phyloP scores from a whole-genome alignment of 129 eudicot species.

The Helianthus tuberosus region DNA sequence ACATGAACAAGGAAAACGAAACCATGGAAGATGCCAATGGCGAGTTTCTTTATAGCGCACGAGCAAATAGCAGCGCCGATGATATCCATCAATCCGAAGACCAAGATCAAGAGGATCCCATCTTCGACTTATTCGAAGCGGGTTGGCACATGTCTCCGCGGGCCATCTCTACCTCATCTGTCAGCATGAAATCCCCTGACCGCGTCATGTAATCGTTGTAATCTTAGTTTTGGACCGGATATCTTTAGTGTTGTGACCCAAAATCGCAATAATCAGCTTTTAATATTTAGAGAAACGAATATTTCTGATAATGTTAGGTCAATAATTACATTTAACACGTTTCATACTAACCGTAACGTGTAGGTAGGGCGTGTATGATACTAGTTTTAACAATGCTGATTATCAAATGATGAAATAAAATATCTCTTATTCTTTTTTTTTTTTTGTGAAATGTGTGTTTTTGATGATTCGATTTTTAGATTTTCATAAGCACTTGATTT shows the following conservation, averaged over 20 bases:
- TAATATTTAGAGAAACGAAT: background rate
- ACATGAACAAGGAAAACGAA: constrained; percentile 16
- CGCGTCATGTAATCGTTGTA: constrained; percentile 2
- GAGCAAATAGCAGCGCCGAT: constrained; percentile 11
- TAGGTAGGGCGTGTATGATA: background rate
- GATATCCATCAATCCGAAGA: constrained; percentile 29
- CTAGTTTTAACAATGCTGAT: background rate
- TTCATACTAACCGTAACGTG: constrained; percentile 13
- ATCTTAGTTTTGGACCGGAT: background rate
- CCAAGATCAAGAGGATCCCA: constrained; percentile 39
- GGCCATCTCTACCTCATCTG: constrained; percentile 19
- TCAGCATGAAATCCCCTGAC: constrained; percentile 4
- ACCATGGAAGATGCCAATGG: constrained; percentile 25
- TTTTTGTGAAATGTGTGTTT: too few species aligned
- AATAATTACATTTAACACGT: constrained; percentile 1
- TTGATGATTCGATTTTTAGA: too few species aligned
- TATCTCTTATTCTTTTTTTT: background rate
- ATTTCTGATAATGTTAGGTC: background rate
- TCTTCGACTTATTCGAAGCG: constrained; percentile 47
- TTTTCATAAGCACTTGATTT: too few species aligned
- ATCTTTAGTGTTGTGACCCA: background rate
- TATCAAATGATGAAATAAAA: background rate
- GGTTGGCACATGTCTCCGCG: constrained; percentile 52
- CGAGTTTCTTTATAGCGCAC: constrained; percentile 19
- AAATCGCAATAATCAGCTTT: background rate